Evolutionary conservation across 129 eudicot species (phyloP).

Genomic region (Ambrosia artemisiifolia): DNA sequence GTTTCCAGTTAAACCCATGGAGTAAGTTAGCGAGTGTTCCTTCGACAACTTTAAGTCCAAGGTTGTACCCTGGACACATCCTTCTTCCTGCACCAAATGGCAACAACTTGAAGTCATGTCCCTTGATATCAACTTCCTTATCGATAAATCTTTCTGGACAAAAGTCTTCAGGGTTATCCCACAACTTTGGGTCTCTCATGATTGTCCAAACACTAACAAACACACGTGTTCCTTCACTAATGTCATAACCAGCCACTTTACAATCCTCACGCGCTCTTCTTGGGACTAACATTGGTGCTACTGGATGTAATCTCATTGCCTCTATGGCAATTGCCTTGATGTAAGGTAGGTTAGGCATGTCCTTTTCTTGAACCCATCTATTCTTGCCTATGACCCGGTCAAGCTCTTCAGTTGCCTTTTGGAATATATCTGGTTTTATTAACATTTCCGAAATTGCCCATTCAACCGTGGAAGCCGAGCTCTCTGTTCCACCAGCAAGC

Average conservation of each 20-base stretch:
- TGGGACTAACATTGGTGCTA: slow-evolving; percentile 34
- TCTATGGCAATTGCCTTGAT: slow-evolving; percentile 31
- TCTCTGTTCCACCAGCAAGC: slow-evolving; percentile 44
- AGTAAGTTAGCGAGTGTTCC: slow-evolving; percentile 44
- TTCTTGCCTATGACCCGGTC: slow-evolving; percentile 30
- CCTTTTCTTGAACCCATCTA: slow-evolving; percentile 36
- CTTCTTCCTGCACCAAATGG: slow-evolving; percentile 53
- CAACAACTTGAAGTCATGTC: slow-evolving; percentile 37
- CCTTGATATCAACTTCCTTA: slow-evolving; percentile 34
- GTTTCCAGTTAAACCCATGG: slow-evolving; percentile 52
- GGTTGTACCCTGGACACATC: slow-evolving; percentile 44
- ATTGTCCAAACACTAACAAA: slow-evolving; percentile 47
- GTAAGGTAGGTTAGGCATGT: slow-evolving; percentile 37
- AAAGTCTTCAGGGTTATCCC: slow-evolving; percentile 49
- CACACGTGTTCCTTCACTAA: slow-evolving; percentile 34
- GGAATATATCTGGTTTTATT: slow-evolving; percentile 31
- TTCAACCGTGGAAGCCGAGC: slow-evolving; percentile 37
- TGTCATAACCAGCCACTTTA: slow-evolving; percentile 37
- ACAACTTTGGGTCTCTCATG: slow-evolving; percentile 37
- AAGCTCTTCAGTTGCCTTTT: slow-evolving; percentile 41
- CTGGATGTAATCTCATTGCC: slow-evolving; percentile 35
- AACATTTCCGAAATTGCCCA: slow-evolving; percentile 38
- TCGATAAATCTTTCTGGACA: slow-evolving; percentile 44
- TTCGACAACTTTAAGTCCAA: slow-evolving; percentile 45
- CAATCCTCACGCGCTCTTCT: slow-evolving; percentile 39